Evolutionary conservation across 2,329 filamentous ascomycete species (phyloP), one percentile per base, ranked within the genome.

Genomic region (Aureobasidium vineae): DNA sequence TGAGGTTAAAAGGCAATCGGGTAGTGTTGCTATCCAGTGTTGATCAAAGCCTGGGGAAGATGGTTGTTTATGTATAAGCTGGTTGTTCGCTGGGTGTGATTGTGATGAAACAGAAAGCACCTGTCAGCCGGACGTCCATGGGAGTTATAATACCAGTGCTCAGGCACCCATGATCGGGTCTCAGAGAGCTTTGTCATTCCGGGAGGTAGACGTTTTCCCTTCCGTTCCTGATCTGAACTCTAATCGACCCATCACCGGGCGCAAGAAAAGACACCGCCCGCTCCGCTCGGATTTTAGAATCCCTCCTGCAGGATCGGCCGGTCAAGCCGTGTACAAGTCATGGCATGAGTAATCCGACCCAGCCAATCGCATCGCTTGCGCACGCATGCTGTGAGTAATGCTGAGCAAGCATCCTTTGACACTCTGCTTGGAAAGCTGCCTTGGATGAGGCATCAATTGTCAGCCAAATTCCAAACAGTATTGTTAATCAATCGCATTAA

Each of bases 81-180:
- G 33, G 21, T 53, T 45, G 43, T 63, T 52, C 61, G 61, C 61
- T 54, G 61, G 60, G n/a, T 63, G 60, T 63, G 61, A 64, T 64
- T 50, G 47, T 50, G 47, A 64, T 64, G 61, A 64, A 64, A 64
- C 61, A 64, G 33, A 64, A 33, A 38, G 47, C 60, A 45, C 38
- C 61, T 54, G 61, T 64, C 47, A 54, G 49, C 31, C 28, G 61
- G 61, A 64, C 23, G 19, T 64, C 61, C 19, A 52, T 45, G 61
- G 49, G 36, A 54, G 61, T 64, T 64, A 64, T 64, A 64, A 53
- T 33, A 43, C 38, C 36, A 64, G 49, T 63, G 61, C 61, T 64
- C 61, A 64, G 61, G 61, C 61, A 64, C 36, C 61, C 49, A 49
- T 50, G 43, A 40, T 63, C 61, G 61, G 57, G 47, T 45, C 49